Evolutionary conservation across 2,329 filamentous ascomycete species (phyloP).

Genomic region (Cryphonectria naterciae): DNA sequence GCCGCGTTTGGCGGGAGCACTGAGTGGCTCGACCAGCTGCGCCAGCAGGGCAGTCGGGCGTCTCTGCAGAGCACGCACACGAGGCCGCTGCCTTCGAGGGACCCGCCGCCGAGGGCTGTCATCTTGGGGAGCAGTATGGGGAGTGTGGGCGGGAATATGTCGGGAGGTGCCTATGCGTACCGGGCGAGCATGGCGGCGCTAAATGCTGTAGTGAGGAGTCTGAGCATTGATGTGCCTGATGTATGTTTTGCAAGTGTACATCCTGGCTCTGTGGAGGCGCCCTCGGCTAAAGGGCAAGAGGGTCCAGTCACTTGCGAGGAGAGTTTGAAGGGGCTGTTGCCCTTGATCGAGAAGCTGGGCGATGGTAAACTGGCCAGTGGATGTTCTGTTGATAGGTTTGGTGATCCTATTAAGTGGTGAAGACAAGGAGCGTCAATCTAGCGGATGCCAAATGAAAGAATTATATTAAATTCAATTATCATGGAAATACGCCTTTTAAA

Average conservation of each 20-base stretch:
- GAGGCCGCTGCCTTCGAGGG: conserved; percentile 5
- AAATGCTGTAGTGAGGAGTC: conserved; percentile 23
- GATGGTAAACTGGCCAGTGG: conserved; percentile 10
- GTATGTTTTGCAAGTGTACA: conserved; percentile 21
- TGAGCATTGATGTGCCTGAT: conserved; percentile 24
- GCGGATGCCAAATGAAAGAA: background rate
- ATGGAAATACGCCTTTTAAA: background rate
- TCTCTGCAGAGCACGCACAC: conserved; percentile 6
- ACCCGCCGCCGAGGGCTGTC: conserved; percentile 11
- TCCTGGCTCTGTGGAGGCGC: conserved; percentile 20
- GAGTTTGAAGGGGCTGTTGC: conserved; percentile 8
- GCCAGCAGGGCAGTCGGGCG: conserved; percentile 12
- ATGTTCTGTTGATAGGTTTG: conserved; percentile 24
- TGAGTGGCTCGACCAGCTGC: background rate
- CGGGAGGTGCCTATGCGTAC: conserved; percentile 23
- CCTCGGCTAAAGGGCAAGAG: conserved; percentile 1
- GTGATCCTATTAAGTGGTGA: conserved; percentile 18
- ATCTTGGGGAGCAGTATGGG: conserved; percentile 18
- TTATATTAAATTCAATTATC: conserved; percentile 13
- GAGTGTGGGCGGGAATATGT: conserved; percentile 13
- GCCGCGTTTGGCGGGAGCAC: conserved; percentile 11
- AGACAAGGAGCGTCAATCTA: background rate
- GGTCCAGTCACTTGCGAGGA: conserved; percentile 15
- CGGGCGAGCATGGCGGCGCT: conserved; percentile 26
- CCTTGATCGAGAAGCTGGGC: conserved; percentile 20